A percentile compares a stretch with the other conserved stretches of the same genome.
phyloP scores from a whole-genome alignment of 192 early-diverging fungal genomes.

The Gryganskiella cystojenkinii region DNA sequence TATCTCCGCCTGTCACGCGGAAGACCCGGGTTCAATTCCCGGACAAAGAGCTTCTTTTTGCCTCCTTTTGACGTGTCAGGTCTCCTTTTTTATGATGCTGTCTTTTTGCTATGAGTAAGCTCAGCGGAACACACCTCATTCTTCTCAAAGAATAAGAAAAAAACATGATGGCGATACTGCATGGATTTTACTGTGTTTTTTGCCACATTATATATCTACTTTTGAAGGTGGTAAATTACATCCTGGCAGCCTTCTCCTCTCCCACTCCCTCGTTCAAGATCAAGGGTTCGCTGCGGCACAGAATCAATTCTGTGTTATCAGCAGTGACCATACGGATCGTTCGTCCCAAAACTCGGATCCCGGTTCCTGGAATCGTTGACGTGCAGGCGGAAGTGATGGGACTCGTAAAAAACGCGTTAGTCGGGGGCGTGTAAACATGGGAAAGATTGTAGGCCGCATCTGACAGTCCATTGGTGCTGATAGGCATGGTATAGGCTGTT shows the following conservation, averaged over 20 bases:
- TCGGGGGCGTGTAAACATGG: constrained; percentile 9
- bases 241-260: constrained; percentile 45
- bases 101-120: no score
- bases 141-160: no score
- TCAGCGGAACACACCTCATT: no score
- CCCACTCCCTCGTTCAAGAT: constrained; percentile 41
- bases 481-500: neutral
- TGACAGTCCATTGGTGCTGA: neutral
- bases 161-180: no score
- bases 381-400: constrained; percentile 33
- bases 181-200: no score
- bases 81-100: no score
- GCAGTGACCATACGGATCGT: constrained; percentile 39
- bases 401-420: constrained; percentile 28
- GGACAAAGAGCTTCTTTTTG: no score
- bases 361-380: constrained; percentile 37
- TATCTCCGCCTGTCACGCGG: no score
- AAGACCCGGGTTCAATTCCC: no score
- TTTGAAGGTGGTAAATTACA: no score
- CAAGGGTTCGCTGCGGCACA: constrained; percentile 34
- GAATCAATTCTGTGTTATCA: constrained; percentile 15
- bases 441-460: neutral
- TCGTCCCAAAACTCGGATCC: constrained; percentile 20
- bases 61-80: no score
- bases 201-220: no score